Conservation (phyloP, 1,284 basidiomycete genomes). For the Irpex lacteus region DNA sequence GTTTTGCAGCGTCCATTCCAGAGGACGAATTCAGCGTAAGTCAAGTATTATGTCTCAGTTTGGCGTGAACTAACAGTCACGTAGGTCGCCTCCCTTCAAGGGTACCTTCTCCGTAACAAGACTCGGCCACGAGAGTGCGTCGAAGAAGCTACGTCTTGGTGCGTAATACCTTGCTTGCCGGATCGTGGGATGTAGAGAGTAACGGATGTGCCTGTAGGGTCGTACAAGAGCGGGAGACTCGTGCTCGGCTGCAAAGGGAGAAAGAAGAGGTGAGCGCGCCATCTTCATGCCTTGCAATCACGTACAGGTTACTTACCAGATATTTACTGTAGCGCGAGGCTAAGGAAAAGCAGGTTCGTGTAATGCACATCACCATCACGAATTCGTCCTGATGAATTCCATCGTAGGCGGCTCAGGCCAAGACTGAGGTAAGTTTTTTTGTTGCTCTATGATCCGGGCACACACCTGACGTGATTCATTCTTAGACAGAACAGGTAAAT, state of each 20-base stretch:
- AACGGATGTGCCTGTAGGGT: constrained; percentile 40
- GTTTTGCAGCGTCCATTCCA: constrained; percentile 73
- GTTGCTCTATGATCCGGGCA: not conserved
- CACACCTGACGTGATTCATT: constrained; percentile 2
- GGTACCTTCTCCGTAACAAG: constrained; percentile 82
- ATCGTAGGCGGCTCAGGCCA: constrained; percentile 39
- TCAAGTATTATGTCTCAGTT: constrained; percentile 7
- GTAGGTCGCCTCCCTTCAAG: constrained; percentile 81
- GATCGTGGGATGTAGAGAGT: constrained; percentile 9
- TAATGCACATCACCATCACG: constrained; percentile 2
- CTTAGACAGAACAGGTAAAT: constrained; percentile 48
- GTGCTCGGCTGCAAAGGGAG: constrained; percentile 80
- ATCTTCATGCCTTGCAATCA: constrained; percentile 18
- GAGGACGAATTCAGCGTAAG: constrained; percentile 77
- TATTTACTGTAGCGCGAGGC: constrained; percentile 55
- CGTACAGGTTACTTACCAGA: constrained; percentile 17
- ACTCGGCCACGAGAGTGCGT: constrained; percentile 78
- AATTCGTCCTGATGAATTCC: not conserved
- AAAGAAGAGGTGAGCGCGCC: constrained; percentile 65
- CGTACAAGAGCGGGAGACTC: constrained; percentile 72
- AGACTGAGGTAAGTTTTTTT: constrained; percentile 32
- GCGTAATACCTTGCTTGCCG: constrained; percentile 11
- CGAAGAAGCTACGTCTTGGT: constrained; percentile 72
- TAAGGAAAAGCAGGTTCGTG: constrained; percentile 62
- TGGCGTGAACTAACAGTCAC: not conserved